A percentile compares a stretch with the other conserved stretches of the same genome.
phyloP scores from a whole-genome alignment of 805 yeast species.

The Wickerhamiella kurtzmanii region DNA sequence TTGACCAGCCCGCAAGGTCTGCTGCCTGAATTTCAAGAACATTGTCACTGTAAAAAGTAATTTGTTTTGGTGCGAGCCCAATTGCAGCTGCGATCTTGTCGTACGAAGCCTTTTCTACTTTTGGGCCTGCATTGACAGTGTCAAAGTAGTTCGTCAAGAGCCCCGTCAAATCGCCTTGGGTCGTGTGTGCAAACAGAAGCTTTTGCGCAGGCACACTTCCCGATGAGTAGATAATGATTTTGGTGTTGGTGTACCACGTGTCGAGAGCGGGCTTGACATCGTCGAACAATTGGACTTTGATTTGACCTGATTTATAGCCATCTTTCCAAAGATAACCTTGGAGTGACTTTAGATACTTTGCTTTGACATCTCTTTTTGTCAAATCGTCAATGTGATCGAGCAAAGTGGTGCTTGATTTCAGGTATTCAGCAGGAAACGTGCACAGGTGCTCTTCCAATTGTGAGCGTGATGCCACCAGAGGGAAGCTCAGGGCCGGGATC shows the following conservation, averaged over 20 bases:
- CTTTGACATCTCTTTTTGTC: conserved; percentile 60
- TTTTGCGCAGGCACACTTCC: conserved; percentile 85
- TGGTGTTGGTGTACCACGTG: conserved; percentile 25
- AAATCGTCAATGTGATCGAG: conserved; percentile 39
- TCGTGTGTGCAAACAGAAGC: conserved; percentile 52
- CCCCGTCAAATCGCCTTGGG: conserved; percentile 32
- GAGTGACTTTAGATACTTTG: conserved; percentile 56
- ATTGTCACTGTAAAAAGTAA: conserved; percentile 70
- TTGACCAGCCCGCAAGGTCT: conserved; percentile 42
- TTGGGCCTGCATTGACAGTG: conserved; percentile 70
- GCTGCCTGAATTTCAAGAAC: conserved; percentile 70
- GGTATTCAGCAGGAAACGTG: conserved; percentile 34
- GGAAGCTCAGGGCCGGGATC: conserved; percentile 17
- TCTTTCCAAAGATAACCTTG: conserved; percentile 75
- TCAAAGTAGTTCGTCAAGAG: conserved; percentile 62
- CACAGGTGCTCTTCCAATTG: conserved; percentile 25
- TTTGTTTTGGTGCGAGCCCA: conserved; percentile 22
- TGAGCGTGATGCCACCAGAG: conserved; percentile 16
- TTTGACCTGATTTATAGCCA: conserved; percentile 67
- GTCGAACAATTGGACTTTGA: conserved; percentile 59
- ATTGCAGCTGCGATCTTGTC: conserved; percentile 37
- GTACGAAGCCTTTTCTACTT: conserved; percentile 47
- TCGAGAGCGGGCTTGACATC: conserved; percentile 56
- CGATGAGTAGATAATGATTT: conserved; percentile 69
- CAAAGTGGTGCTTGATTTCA: conserved; percentile 25